phyloP scores from a whole-genome alignment of 1,284 basidiomycete species.

The Phlebopus sp. region DNA sequence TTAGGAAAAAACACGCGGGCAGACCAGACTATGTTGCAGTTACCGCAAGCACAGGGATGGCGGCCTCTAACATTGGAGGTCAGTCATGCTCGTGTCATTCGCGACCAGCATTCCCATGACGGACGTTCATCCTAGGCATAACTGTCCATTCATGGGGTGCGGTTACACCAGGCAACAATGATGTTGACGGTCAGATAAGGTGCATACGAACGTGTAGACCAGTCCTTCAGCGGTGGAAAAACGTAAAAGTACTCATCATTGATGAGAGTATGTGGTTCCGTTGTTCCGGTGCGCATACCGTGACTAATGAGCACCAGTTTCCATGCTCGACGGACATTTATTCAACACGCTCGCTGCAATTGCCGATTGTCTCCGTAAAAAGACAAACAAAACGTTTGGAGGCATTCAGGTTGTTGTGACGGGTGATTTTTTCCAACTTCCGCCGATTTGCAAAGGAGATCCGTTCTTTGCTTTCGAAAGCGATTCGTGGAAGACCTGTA shows the following conservation, averaged over 20 bases:
- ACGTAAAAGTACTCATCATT: slow-evolving; percentile 73
- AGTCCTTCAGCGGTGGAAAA: slow-evolving; percentile 57
- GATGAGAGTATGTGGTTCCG: slow-evolving; percentile 62
- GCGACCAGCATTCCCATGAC: neutral
- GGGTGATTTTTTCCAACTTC: slow-evolving; percentile 88
- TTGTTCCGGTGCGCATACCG: neutral
- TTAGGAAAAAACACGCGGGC: slow-evolving; percentile 65
- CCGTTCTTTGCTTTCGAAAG: slow-evolving; percentile 75
- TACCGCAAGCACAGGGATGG: slow-evolving; percentile 71
- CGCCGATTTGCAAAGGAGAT: slow-evolving; percentile 55
- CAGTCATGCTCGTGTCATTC: slow-evolving; percentile 8
- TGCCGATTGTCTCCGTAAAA: slow-evolving; percentile 49
- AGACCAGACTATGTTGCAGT: slow-evolving; percentile 64
- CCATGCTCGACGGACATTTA: slow-evolving; percentile 80
- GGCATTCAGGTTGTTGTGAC: slow-evolving; percentile 87
- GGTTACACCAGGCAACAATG: slow-evolving; percentile 62
- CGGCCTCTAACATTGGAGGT: slow-evolving; percentile 81
- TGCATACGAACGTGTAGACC: slow-evolving; percentile 53
- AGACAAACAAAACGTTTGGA: slow-evolving; percentile 67
- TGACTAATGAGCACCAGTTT: slow-evolving; percentile 47
- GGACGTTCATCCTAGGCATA: slow-evolving; percentile 31
- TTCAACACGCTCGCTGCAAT: slow-evolving; percentile 65
- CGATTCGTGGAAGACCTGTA: slow-evolving; percentile 64
- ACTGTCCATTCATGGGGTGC: slow-evolving; percentile 84
- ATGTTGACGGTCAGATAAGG: slow-evolving; percentile 56